A percentile compares a stretch with the other conserved stretches of the same genome.
These are phyloP conservation scores for Yarrowia sp. DNA, from an alignment of 805 yeast genomes.

Conservation along the genomic window DNA sequence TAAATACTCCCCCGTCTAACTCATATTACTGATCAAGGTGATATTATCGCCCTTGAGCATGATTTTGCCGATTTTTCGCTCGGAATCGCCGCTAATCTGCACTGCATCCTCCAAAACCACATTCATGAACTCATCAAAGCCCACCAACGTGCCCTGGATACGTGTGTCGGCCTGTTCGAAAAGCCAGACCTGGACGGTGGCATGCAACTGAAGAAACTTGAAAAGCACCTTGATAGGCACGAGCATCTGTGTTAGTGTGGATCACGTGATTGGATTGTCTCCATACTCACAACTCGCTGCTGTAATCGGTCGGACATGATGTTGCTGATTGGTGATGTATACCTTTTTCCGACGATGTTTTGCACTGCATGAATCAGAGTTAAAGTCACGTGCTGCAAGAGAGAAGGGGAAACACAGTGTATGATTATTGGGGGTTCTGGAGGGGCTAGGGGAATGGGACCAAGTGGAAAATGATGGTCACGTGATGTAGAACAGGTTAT, in stretches of 20 bases:
- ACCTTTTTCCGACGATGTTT: slow-evolving; percentile 14
- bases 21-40: slow-evolving; percentile 56
- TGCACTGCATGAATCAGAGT: neutral
- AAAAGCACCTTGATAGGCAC: slow-evolving; percentile 93
- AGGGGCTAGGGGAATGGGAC: too few species aligned
- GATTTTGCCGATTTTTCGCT: slow-evolving; percentile 52
- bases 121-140: slow-evolving; percentile 98
- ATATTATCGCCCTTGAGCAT: slow-evolving; percentile 92
- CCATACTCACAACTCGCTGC: slow-evolving; percentile 21
- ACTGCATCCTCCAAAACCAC: slow-evolving; percentile 58
- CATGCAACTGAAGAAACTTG: slow-evolving; percentile 78
- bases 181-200: slow-evolving; percentile 80
- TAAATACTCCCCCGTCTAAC: neutral
- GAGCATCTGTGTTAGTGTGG: slow-evolving; percentile 47
- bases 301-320: slow-evolving; percentile 21
- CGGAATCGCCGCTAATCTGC: slow-evolving; percentile 57
- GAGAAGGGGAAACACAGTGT: neutral
- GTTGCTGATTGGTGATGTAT: neutral
- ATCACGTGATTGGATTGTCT: neutral
- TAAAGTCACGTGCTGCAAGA: slow-evolving; percentile 3
- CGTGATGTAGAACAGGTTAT: too few species aligned
- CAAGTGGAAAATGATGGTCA: too few species aligned
- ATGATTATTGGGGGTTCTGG: too few species aligned
- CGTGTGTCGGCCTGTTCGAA: slow-evolving; percentile 77
- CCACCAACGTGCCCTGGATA: slow-evolving; percentile 79